A percentile compares a stretch with the other conserved stretches of the same genome.
Conservation (phyloP, 805 yeast genomes). For the Saccharomyces mikatae region DNA sequence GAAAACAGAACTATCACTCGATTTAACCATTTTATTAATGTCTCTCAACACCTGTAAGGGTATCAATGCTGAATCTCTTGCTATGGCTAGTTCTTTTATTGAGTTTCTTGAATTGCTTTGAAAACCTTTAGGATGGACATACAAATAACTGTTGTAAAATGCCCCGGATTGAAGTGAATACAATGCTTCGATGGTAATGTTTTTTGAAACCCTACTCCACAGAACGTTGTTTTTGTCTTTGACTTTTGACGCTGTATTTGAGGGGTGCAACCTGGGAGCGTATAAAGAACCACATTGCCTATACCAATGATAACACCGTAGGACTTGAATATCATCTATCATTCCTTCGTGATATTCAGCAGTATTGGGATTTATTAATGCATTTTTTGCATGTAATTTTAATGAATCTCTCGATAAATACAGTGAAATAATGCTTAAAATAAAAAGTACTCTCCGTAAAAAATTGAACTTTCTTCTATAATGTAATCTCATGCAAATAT, state of each 20-base stretch:
- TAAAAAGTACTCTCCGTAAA: not conserved
- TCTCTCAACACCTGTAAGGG: conserved; percentile 34
- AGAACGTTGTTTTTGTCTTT: conserved; percentile 4
- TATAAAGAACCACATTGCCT: conserved; percentile 22
- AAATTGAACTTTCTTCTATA: not conserved
- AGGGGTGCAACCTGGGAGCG: not conserved
- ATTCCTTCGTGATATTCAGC: conserved; percentile 25
- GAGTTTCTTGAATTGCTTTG: conserved; percentile 20
- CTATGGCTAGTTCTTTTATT: conserved; percentile 40
- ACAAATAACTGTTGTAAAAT: conserved; percentile 21
- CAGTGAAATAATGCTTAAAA: not conserved
- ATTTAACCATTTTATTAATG: conserved; percentile 18
- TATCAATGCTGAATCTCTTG: conserved; percentile 29
- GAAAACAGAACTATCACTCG: conserved; percentile 30
- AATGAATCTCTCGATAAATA: not conserved
- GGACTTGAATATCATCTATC: conserved; percentile 26
- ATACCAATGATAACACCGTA: conserved; percentile 28
- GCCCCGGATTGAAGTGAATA: conserved; percentile 8
- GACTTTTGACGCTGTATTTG: not conserved
- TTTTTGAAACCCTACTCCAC: conserved; percentile 23
- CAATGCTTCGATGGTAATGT: conserved; percentile 17
- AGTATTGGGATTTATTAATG: not conserved
- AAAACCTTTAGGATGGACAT: conserved; percentile 17
- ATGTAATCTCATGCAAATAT: not conserved
- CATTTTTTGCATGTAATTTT: not conserved